Evolutionary conservation across 139 green algal species (phyloP).

Genomic region (Chlamydomonas applanata): DNA sequence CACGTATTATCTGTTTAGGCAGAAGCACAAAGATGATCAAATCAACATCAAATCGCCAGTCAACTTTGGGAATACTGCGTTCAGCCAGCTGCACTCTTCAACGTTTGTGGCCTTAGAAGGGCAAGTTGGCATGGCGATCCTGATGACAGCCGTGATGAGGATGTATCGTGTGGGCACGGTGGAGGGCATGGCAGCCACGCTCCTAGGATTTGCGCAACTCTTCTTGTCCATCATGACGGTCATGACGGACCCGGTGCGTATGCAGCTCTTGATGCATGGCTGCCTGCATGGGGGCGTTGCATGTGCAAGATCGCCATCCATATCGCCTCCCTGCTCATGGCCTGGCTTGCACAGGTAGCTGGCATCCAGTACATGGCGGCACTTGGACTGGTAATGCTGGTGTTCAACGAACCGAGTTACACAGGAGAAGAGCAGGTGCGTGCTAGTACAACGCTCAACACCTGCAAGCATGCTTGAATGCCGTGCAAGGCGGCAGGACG

Average conservation of each 20-base stretch:
- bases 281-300: not conserved
- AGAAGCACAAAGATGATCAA: too few species aligned
- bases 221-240: conserved; percentile 24
- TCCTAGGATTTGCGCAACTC: conserved; percentile 13
- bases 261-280: not conserved
- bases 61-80: too few species aligned
- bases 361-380: not conserved
- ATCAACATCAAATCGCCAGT: too few species aligned
- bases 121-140: too few species aligned
- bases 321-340: not conserved
- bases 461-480: not conserved
- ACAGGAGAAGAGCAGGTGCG: not conserved
- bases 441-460: not conserved
- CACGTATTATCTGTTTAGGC: too few species aligned
- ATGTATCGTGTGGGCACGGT: too few species aligned
- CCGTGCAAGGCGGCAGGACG: not conserved
- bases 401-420: conserved; percentile 4
- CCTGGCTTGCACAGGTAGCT: not conserved
- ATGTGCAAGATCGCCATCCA: not conserved
- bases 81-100: too few species aligned
- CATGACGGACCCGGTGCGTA: conserved; percentile 8
- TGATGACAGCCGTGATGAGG: too few species aligned
- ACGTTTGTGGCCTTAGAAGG: too few species aligned
- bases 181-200: too few species aligned
- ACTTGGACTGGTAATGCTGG: conserved; percentile 3